A percentile compares a stretch with the other conserved stretches of the same genome.
Conservation (phyloP, 176 grass and related monocot species). For the Eleusine coracana region DNA sequence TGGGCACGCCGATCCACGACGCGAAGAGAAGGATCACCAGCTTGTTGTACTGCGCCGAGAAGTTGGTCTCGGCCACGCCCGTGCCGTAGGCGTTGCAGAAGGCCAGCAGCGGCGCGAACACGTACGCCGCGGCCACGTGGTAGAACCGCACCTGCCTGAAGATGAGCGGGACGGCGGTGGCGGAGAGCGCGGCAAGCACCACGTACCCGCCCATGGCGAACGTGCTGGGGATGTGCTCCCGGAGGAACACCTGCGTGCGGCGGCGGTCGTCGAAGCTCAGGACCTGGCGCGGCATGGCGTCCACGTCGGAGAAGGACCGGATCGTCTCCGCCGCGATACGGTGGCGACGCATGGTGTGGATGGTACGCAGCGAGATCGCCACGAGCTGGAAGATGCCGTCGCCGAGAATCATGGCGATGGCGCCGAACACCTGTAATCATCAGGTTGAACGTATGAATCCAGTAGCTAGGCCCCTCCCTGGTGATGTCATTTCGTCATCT, state of each 20-base stretch:
- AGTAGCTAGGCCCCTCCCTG: background rate
- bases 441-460: background rate
- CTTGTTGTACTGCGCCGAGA: slow-evolving; percentile 72
- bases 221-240: slow-evolving; percentile 70
- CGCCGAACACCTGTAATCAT: slow-evolving; percentile 50
- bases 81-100: slow-evolving; percentile 88
- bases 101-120: slow-evolving; percentile 66
- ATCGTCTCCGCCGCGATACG: slow-evolving; percentile 34
- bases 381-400: slow-evolving; percentile 75
- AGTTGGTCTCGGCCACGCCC: slow-evolving; percentile 73
- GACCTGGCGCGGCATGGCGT: slow-evolving; percentile 21
- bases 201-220: slow-evolving; percentile 55
- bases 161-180: slow-evolving; percentile 54
- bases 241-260: slow-evolving; percentile 52
- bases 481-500: background rate
- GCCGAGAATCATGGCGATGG: slow-evolving; percentile 64
- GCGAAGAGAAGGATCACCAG: slow-evolving; percentile 73
- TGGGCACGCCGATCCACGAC: slow-evolving; percentile 50
- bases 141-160: slow-evolving; percentile 63
- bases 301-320: slow-evolving; percentile 50
- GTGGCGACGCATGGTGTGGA: slow-evolving; percentile 54
- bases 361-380: slow-evolving; percentile 49
- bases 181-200: slow-evolving; percentile 50
- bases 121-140: slow-evolving; percentile 63
- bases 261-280: slow-evolving; percentile 71